These are phyloP conservation scores for Fusarium sambucinum DNA, from an alignment of 2,329 filamentous ascomycete species.

Conservation along the genomic window DNA sequence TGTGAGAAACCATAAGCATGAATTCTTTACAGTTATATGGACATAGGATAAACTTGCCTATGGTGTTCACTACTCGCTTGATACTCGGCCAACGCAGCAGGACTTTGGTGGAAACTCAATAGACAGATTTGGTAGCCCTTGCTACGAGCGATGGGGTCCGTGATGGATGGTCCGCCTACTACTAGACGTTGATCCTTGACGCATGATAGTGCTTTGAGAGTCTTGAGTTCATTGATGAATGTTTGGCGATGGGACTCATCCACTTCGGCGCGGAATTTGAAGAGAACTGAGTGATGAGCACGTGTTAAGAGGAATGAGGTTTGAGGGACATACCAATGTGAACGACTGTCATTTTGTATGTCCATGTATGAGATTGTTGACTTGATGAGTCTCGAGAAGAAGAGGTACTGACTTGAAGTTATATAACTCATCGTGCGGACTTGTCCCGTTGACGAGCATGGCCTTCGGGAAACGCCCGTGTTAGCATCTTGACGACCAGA, in stretches of 20 bases:
- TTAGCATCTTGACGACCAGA: not conserved
- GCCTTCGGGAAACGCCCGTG: not conserved
- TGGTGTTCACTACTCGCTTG: conserved; percentile 66
- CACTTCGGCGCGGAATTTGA: conserved; percentile 61
- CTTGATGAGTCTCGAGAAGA: not conserved
- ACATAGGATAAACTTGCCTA: conserved; percentile 49
- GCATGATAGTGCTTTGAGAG: conserved; percentile 61
- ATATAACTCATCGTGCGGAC: not conserved
- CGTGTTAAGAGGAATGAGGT: not conserved
- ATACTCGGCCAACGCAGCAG: conserved; percentile 61
- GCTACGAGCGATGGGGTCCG: conserved; percentile 63
- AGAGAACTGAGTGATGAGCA: conserved; percentile 55
- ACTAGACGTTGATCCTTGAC: conserved; percentile 62
- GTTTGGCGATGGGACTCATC: conserved; percentile 56
- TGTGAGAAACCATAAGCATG: conserved; percentile 42
- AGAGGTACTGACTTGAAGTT: not conserved
- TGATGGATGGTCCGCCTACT: conserved; percentile 66
- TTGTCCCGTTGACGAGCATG: not conserved
- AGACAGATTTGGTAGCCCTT: conserved; percentile 66
- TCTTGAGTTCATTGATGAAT: conserved; percentile 62
- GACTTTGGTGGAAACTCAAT: conserved; percentile 63
- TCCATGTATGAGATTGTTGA: not conserved
- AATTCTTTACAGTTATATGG: not conserved
- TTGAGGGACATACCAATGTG: conserved; percentile 50
- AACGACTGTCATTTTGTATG: conserved; percentile 50